Evolutionary conservation across 2,329 filamentous ascomycete species (phyloP), one percentile per base, ranked within the genome.

Genomic region (Cadophora luteo-olivacea): DNA sequence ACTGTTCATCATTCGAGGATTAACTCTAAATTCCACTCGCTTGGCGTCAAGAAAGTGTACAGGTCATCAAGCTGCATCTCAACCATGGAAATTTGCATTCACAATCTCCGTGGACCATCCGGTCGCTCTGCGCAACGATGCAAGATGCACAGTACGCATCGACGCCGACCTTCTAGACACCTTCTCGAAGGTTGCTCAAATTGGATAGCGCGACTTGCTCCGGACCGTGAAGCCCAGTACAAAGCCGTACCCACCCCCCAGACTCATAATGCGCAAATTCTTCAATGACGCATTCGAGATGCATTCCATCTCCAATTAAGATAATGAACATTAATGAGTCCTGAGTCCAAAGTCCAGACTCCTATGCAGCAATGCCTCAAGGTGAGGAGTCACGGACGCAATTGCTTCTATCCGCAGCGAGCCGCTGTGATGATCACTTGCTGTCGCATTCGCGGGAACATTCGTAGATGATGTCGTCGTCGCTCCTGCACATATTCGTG

Each of bases 21-120:
- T 52, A 61, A 63, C 58, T 57, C 49, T 67, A 55, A 62, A 49
- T 58, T 22, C 24, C n/a, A 33, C 48, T 52, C 51, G 64, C 64
- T 49, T 54, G 36, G 57, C 57, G 25, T 62, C 60, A 51, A 22
- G 22, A 49, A 32, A 52, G 19, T 32, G 32, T 51, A 62, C 14
- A 62, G 60, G 66, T 68, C 66, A 64, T 60, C 66, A 54, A 29
- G 25, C 25, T 68, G 66, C 66, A 57, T 64, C 61, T 61, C 60
- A 67, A 38, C 58, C 24, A 65, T 49, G 29, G 52, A 25, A 24
- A 36, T n/a, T 14, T 52, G 33, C 54, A 60, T 49, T 45, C 29
- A 54, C 22, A 11, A 32, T 51, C 29, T 64, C 61, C 66, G 54
- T 45, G 55, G 61, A 61, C 32, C 22, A 33, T 29, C 33, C 14